Evolutionary conservation across 257 asterid genomes (phyloP).

Genomic region (Nicotiana tabacum): DNA sequence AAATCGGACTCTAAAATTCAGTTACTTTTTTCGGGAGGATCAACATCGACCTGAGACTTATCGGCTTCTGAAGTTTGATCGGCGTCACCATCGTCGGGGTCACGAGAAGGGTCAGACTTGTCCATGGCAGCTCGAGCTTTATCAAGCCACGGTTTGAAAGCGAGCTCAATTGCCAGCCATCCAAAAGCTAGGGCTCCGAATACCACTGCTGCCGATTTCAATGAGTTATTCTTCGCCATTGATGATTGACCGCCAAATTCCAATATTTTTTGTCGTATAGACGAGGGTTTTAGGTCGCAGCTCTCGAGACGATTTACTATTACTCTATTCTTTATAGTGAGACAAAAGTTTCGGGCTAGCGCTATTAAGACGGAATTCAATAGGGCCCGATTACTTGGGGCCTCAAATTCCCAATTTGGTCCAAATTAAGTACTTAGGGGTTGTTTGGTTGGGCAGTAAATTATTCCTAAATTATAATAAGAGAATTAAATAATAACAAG

Average conservation of each 20-base stretch:
- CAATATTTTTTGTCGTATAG: too few species aligned
- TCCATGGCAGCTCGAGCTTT: slow-evolving; percentile 58
- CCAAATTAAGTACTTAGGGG: background rate
- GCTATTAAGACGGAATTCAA: background rate
- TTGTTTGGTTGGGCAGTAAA: too few species aligned
- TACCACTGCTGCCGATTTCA: slow-evolving; percentile 55
- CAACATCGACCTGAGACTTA: background rate
- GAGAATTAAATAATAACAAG: too few species aligned
- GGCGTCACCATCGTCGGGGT: slow-evolving; percentile 40
- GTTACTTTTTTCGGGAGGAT: background rate
- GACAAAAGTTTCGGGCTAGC: background rate
- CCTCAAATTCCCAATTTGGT: background rate
- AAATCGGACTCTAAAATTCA: background rate
- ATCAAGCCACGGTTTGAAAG: slow-evolving; percentile 74
- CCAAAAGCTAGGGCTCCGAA: slow-evolving; percentile 67
- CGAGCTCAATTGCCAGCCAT: slow-evolving; percentile 76
- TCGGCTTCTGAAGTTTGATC: slow-evolving; percentile 1
- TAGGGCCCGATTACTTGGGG: background rate
- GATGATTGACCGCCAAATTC: background rate
- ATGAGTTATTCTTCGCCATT: slow-evolving; percentile 27
- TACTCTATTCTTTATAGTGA: background rate
- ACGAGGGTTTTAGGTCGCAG: background rate
- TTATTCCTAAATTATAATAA: too few species aligned
- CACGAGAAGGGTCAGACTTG: slow-evolving; percentile 56
- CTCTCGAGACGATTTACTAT: background rate